Evolutionary conservation across 1,284 basidiomycete genomes (phyloP), one percentile per base, ranked within the genome.

Genomic region (Inonotus hispidus): DNA sequence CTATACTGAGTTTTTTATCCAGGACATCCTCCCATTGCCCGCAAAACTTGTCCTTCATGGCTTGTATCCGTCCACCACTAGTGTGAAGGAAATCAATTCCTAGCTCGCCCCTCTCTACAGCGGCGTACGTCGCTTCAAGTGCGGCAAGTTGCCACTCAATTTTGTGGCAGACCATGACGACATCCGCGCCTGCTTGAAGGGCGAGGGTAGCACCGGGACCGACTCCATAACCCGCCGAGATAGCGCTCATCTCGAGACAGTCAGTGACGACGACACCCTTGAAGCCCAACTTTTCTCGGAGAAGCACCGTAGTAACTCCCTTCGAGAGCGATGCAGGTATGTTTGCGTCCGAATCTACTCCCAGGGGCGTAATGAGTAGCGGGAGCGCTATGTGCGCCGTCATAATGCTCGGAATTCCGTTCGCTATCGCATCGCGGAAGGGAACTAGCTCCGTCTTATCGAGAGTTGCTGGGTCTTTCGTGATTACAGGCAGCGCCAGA

Each of bases 371-470:
- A 10, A 53, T n/a, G 25, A 63, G 57, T 13, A 35, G 25, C 0
- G 86, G 86, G 0, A 88, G 75, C 4, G 85, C 83, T 78, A 88
- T 86, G 68, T 89, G 87, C 0, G 83, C 85, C 0, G 83, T 82
- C 87, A 89, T 89, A 56, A 88, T 77, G 37, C 78, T 85, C 0
- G 82, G 76, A 1, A 84, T 67, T 2, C 72, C 66, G 0, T 67
- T 67, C 2, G 73, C 66, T 27, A 83, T 72, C 53, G 83, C 73
- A 0, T 72, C 68, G 14, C 71, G 69, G 73, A 88, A 89, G 0
- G 87, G 86, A 1, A 82, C 73, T 8, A 88, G 74, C 68, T 87
- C 87, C 7, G 74, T 79, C 46, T 68, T 56, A 11, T 68, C 50
- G 3, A 88, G 71, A 56, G 77, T 71, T 2, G 69, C 60, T 37